Evolutionary conservation across 2,329 filamentous ascomycete genomes (phyloP), one percentile per base, ranked within the genome.

Genomic region (Xenoacremonium recifei): DNA sequence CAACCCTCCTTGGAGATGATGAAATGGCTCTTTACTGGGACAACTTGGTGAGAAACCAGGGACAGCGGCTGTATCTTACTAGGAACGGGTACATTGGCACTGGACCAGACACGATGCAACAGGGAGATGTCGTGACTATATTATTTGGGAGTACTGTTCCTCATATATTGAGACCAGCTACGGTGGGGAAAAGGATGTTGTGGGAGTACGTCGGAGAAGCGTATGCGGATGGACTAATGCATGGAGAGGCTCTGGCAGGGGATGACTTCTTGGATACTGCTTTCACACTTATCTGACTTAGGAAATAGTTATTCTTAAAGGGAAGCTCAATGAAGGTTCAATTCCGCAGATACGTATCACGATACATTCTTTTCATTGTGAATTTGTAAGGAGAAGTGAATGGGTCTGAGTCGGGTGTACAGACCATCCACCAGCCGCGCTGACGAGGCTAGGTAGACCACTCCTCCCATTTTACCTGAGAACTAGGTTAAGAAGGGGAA

Each of bases 201-300:
- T 64, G 59, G 50, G 36, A 42, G 16, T 61, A 61, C 37, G 11
- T 64, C 2, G 61, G 62, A 2, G 62, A 62, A 42, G 52, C 54
- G 3, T 67, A 64, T 35, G 64, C 61, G 25, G 61, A 64, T 15
- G 61, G 62, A 3, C 37, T 65, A 13, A 66, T 65, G 62, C 40
- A 63, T 12, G 63, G 62, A 2, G 59, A 65, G 44, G 39, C 54
- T 12, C 36, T 60, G 41, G 37, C 44, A n/a, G 19, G n/a, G 2
- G 33, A 42, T n/a, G n/a, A n/a, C n/a, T n/a, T n/a, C n/a, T n/a
- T n/a, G 5, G 38, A 35, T 5, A 25, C 29, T 5, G 20, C 19
- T 6, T 45, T 48, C n/a, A 31, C 35, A 6, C 34, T 48, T 34
- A 5, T 38, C 25, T 48, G 32, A 48, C n/a, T n/a, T 27, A 27